Evolutionary conservation across 768 basidiomycete species (phyloP), one percentile per base, ranked within the genome.

Genomic region (Thelephora ganbajun): DNA sequence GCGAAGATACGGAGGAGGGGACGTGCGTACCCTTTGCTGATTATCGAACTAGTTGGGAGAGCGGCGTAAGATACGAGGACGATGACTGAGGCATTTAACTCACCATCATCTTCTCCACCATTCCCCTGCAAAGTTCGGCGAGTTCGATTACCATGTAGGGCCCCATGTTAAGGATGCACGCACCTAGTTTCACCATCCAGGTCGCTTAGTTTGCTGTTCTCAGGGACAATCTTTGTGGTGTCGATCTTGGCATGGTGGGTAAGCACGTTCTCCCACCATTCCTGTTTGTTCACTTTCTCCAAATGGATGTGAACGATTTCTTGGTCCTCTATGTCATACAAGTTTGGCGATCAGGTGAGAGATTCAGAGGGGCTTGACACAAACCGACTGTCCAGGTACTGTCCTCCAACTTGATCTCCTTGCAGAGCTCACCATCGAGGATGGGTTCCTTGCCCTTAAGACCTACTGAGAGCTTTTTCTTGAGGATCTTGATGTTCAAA

Each of bases 101-200:
- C 67, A 94, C 94, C 94, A 99, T 98, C 96, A 99, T 99, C 71
- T 99, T 99, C 66, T 99, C 96, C 3, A 99, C 96, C 87, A 99
- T 86, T 2, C 87, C 91, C 54, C 96, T 88, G 57, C 2, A 34
- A 54, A 43, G 35, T 18, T 42, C 7, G 6, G 11, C 19, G 37
- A 23, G 30, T 22, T 46, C 12, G 22, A 13, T 4, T 13, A 35
- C 18, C 33, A 18, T 6, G 22, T 35, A 6, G 14, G 35, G n/a
- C 4, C 26, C 26, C 26, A 30, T 30, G 9, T 30, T 30, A 30
- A 4, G 26, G 4, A n/a, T 35, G 37, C 11, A 52, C 66, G 33
- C 54, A 83, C 88, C 88, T 79, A 0, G 94, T 98, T 61, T 98
- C 94, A 11, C 83, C 85, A 57, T 99, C 96, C 18, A 99, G 74